Percentiles rank a stretch among this genome's conserved stretches.
phyloP scores from a whole-genome alignment of 345 rosid genomes.

The Lumnitzera racemosa region DNA sequence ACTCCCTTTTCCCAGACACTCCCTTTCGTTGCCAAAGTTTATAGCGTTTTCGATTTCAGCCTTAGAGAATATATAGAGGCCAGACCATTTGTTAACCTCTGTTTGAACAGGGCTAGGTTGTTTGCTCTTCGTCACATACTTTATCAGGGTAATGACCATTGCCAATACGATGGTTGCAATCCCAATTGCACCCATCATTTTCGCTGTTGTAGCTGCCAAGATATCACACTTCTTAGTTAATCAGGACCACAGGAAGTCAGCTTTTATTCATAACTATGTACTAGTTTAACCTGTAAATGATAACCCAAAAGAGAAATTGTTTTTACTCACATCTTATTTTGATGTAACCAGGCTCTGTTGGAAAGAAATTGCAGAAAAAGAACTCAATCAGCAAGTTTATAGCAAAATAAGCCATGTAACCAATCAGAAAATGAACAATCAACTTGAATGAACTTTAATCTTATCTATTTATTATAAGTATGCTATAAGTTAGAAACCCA shows the following conservation, averaged over 20 bases:
- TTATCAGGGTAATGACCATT: constrained; percentile 26
- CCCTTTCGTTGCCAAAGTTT: constrained; percentile 15
- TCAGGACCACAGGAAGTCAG: not conserved
- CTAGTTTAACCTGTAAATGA: not conserved
- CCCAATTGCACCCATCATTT: constrained; percentile 16
- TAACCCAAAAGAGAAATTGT: not conserved
- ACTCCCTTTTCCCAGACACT: constrained; percentile 46
- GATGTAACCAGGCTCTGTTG: constrained; percentile 35
- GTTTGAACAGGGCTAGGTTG: constrained; percentile 8
- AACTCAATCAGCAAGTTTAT: not conserved
- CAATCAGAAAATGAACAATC: not conserved
- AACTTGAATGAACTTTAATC: no score
- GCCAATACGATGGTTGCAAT: constrained; percentile 17
- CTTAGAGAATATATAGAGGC: constrained; percentile 47
- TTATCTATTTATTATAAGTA: no score
- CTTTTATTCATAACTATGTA: not conserved
- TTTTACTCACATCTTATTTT: constrained; percentile 37
- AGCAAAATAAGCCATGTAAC: not conserved
- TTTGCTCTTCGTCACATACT: constrained; percentile 16
- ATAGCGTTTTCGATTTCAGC: constrained; percentile 55
- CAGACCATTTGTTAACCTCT: constrained; percentile 25
- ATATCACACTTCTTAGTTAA: constrained; percentile 14
- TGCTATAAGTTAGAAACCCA: no score
- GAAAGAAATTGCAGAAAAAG: constrained; percentile 3
- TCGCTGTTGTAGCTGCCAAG: constrained; percentile 25